Base-by-base conservation (phyloP, 306 rosid genomes). In the Cucumis melo region DNA sequence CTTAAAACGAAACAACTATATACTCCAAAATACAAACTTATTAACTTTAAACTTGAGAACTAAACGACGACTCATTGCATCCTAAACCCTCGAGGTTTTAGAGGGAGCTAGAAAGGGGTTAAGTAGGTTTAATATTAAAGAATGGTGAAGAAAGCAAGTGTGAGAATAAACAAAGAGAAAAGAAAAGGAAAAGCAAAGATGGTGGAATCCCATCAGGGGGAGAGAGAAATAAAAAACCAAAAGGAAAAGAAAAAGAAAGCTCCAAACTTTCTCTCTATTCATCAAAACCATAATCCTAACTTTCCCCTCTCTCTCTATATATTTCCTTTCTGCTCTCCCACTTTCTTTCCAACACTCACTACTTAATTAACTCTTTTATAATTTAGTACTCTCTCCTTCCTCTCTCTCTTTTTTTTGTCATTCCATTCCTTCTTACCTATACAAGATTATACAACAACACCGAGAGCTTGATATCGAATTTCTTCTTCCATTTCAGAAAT, bases 141-240 rank as follows among this genome's bases (percentile, higher is more conserved):
- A 74, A 74, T 55, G 78, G 78, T 36, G 78, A 56, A 74, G 63
- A 55, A 53, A 74, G 78, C 53, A 34, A 74, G 51, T 55, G 65
- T 55, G 78, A 74, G 78, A 74, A 74, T 85, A 78, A 82, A 75
- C 82, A 74, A 84, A 80, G 76, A 85, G 84, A 85, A 82, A 80
- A 79, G 79, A 78, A 81, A 87, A 82, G 80, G 29, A 78, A 78
- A 75, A 63, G 71, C 24, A 34, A 44, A 44, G 56, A 68, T 12
- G 79, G 81, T 74, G 79, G 76, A 71, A 48, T 71, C 73, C 54
- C 73, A 66, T 66, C 54, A 66, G 73, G 32, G 53, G 24, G 17
- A n/a, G 51, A 39, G 73, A 64, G 50, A 38, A n/a, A 64, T 32
- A 2, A 32, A 32, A 32, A 32, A 32, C 36, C 36, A 32, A 32